These are phyloP conservation scores for Erigeron philadelphicus DNA, from an alignment of 140 eudicot genomes.

Conservation along the genomic window DNA sequence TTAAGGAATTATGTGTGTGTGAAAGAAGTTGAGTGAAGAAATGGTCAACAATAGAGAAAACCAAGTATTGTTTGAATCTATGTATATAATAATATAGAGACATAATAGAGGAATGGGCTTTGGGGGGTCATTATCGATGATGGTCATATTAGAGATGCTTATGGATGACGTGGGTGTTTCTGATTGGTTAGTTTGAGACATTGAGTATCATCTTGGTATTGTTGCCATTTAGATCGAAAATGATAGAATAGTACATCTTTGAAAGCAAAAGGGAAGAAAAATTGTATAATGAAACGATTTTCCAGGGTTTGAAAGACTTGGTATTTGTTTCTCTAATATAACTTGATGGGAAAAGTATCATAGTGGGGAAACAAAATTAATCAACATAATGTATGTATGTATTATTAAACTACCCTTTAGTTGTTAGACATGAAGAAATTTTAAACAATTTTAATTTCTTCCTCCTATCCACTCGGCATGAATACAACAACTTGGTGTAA, in stretches of 20 bases:
- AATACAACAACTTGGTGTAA: too few relatives aligned
- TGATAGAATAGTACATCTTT: not conserved
- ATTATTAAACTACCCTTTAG: too few relatives aligned
- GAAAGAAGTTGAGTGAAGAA: slow-evolving; percentile 34
- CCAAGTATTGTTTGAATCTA: slow-evolving; percentile 18
- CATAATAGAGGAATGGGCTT: slow-evolving; percentile 5
- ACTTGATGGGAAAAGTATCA: too few relatives aligned
- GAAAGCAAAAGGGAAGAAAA: too few relatives aligned
- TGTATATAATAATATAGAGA: not conserved
- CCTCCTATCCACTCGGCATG: too few relatives aligned
- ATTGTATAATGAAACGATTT: too few relatives aligned
- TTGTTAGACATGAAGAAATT: too few relatives aligned
- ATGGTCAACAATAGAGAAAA: slow-evolving; percentile 28
- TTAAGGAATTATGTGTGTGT: not conserved
- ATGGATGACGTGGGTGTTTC: slow-evolving; percentile 8
- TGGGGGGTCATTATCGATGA: not conserved
- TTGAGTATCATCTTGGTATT: not conserved
- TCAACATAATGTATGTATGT: too few relatives aligned
- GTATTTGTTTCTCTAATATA: not conserved
- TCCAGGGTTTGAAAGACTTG: too few relatives aligned
- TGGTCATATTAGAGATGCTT: slow-evolving; percentile 11
- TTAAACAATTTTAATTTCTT: too few relatives aligned
- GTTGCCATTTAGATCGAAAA: not conserved
- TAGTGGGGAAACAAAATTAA: too few relatives aligned
- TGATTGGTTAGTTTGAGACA: not conserved